Base-by-base conservation (phyloP, 2,329 filamentous ascomycete species). In the Phaeosphaeria sp. region DNA sequence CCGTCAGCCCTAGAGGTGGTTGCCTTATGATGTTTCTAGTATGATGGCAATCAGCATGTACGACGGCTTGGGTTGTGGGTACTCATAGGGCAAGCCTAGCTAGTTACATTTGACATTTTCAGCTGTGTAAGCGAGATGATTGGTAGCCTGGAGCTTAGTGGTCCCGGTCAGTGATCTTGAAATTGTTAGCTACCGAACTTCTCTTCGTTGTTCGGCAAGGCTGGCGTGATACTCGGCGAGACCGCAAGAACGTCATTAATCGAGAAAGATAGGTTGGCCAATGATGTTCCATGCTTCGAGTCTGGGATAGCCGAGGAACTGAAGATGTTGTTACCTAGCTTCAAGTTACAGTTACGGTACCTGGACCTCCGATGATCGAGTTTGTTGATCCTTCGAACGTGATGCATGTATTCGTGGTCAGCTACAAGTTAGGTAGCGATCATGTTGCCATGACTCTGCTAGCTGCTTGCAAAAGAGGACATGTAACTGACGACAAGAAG, bases 151-250 rank as follows among this genome's bases (percentile, higher is more conserved):
- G 30, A 46, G 49, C 39, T 50, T 50, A 48, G 17, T 47, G 50
- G 54, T 60, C 54, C 60, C 58, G 59, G 55, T 55, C 54, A 60
- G 58, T 55, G 59, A 56, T 47, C 47, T 57, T 64, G 68, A 67
- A 67, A 71, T 73, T 49, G 52, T 49, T 67, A 59, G 64, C 62
- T 71, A 69, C 66, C 63, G 58, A 15, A 36, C 13, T 36, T 36
- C 6, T 13, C 13, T 11, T 36, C 30, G 30, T 36, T 15, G 13
- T 11, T 36, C 30, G 3, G 30, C 30, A 36, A 36, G 30, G 30
- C 30, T 36, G 30, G 9, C 13, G 11, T 36, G 13, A 36, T 11
- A 36, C 13, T 36, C 30, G 30, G 30, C 30, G 30, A 13, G 30
- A 36, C 30, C 30, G 30, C 30, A 15, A 36, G 13, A 11, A 11